Base-by-base conservation (phyloP, 805 yeast genomes). In the Tetrapisispora arboricola region DNA sequence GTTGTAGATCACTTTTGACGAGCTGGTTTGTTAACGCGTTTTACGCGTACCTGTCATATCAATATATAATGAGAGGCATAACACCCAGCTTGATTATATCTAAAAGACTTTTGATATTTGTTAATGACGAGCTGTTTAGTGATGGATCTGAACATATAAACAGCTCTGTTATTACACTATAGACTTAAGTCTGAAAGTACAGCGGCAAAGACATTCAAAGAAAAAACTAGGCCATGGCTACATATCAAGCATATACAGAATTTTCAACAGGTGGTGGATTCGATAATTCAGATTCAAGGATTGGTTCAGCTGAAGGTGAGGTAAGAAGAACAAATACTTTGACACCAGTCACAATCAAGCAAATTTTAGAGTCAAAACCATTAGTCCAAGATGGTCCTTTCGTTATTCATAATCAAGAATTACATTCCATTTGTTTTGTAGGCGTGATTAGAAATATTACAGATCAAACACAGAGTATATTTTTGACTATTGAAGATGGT, bases 301-400 rank as follows among this genome's bases (percentile, higher is more conserved):
- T 55, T 4, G 43, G 43, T 16, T 42, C 58, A 3, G 36, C 47
- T 19, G 59, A 55, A 10, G 41, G 45, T 11, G 44, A 42, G n/a
- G 35, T 46, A 4, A 42, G 43, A 19, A 45, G 55, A 19, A 31
- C 46, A 9, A 55, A 57, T 50, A 62, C 67, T 10, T 52, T 75
- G 18, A 72, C 71, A 1, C 88, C 94, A 2, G 86, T 81, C 11
- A 82, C 94, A 1, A 76, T 83, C 50, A 82, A 80, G 54, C 84
- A 80, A 58, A 70, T 83, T 44, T 66, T 72, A 44, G 84, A 79
- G 40, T 71, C 83, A 4, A 65, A 70, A 13, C 84, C 76, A 43
- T 50, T 51, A 15, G 71, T 74, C 3, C 83, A 80, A 31, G 94
- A 83, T 55, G 83, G 81, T 11, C 81, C 80, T 6, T 83, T 72